Conservation (phyloP, 768 basidiomycete genomes). For the Boletus subparvulus region DNA sequence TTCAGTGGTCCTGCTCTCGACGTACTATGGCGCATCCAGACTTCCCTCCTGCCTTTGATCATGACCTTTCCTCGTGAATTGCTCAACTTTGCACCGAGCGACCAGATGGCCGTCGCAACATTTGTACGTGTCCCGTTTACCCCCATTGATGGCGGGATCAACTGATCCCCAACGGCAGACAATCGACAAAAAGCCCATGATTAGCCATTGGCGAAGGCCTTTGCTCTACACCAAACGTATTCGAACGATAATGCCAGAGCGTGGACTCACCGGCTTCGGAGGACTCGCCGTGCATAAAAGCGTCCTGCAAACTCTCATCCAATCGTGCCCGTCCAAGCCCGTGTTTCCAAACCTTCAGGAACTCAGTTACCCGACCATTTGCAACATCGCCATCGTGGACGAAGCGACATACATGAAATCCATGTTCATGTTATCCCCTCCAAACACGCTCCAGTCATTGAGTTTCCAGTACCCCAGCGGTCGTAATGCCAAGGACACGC, state of each 20-base stretch:
- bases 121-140: slow-evolving; percentile 9
- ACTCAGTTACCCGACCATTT: slow-evolving; percentile 14
- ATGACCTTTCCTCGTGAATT: slow-evolving; percentile 18
- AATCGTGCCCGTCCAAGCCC: slow-evolving; percentile 21
- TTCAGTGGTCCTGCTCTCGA: slow-evolving; percentile 21
- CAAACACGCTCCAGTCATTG: slow-evolving; percentile 4
- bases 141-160: too few relatives aligned
- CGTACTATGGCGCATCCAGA: slow-evolving; percentile 23
- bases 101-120: slow-evolving; percentile 15
- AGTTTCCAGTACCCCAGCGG: slow-evolving; percentile 16
- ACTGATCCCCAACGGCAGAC: slow-evolving; percentile 3
- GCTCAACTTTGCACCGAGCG: slow-evolving; percentile 15
- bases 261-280: slow-evolving; percentile 1
- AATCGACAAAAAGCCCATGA: slow-evolving; percentile 11
- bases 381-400: slow-evolving; percentile 19
- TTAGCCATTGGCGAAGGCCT: slow-evolving; percentile 19
- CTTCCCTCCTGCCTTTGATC: slow-evolving; percentile 16
- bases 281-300: slow-evolving; percentile 15
- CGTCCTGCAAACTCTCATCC: slow-evolving; percentile 17
- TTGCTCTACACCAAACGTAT: slow-evolving; percentile 22
- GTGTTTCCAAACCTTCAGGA: slow-evolving; percentile 26
- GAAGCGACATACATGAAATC: slow-evolving; percentile 10
- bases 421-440: slow-evolving; percentile 10
- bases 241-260: slow-evolving; percentile 11
- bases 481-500: slow-evolving; percentile 17